These are phyloP conservation scores for Alternaria sp. DNA, from an alignment of 2,329 filamentous ascomycete species.

Conservation along the genomic window DNA sequence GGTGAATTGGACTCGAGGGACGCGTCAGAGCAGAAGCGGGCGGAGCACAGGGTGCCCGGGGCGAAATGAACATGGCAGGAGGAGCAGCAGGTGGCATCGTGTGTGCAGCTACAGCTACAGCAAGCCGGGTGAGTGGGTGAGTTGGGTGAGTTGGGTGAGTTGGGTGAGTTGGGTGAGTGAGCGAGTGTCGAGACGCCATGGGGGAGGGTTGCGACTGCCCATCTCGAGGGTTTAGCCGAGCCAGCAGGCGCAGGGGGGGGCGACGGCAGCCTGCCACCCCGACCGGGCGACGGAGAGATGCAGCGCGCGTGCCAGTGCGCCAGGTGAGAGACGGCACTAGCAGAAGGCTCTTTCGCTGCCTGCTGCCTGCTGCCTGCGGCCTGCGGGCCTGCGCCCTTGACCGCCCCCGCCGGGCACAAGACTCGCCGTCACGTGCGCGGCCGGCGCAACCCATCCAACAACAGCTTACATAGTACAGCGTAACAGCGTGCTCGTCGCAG, in stretches of 20 bases:
- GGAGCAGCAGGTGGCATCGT: constrained; percentile 25
- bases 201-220: constrained; percentile 24
- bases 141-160: too few species aligned
- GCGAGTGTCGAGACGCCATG: constrained; percentile 19
- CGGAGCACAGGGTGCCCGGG: constrained; percentile 31
- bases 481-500: not conserved
- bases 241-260: constrained; percentile 13
- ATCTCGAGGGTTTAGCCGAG: constrained; percentile 38
- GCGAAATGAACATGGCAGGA: constrained; percentile 36
- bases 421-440: constrained; percentile 31
- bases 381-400: not conserved
- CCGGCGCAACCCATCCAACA: constrained; percentile 16
- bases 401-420: not conserved
- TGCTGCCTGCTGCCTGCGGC: too few species aligned
- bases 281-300: too few species aligned
- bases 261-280: too few species aligned
- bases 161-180: too few species aligned
- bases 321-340: constrained; percentile 13
- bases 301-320: not conserved
- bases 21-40: constrained; percentile 30
- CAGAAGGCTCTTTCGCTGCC: too few species aligned
- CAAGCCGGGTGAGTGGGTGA: constrained; percentile 20
- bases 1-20: constrained; percentile 39
- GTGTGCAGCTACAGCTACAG: constrained; percentile 24
- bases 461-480: not conserved